phyloP scores from a whole-genome alignment of 78 protist genomes.

The Protostelium mycophagum region DNA sequence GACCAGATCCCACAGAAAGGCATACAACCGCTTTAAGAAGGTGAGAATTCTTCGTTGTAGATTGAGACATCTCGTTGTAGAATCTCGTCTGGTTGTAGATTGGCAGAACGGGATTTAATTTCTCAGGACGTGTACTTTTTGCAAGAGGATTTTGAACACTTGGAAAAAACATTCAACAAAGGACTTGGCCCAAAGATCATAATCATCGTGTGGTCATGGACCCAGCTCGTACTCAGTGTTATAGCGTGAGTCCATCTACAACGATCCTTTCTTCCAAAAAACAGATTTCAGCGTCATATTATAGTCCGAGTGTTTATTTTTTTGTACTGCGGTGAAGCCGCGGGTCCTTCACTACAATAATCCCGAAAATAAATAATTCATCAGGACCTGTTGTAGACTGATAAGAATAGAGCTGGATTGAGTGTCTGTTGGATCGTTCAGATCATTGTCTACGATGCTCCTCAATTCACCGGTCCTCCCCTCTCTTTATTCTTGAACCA shows the following conservation, averaged over 20 bases:
- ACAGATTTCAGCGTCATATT: no score
- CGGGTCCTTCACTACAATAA: background rate
- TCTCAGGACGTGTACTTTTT: conserved; percentile 57
- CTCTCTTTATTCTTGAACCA: background rate
- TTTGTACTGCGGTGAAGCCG: no score
- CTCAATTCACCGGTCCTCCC: background rate
- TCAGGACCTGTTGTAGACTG: conserved; percentile 29
- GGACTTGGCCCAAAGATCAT: conserved; percentile 69
- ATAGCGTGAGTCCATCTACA: background rate
- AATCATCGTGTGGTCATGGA: background rate
- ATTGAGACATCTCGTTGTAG: background rate
- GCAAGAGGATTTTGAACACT: conserved; percentile 66
- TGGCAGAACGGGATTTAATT: no score
- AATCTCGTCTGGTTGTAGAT: no score
- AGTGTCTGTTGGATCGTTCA: conserved; percentile 80
- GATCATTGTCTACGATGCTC: conserved; percentile 51
- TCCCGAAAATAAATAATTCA: background rate
- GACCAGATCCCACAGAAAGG: conserved; percentile 32
- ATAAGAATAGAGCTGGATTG: conserved; percentile 43
- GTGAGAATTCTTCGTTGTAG: background rate
- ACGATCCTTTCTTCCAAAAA: no score
- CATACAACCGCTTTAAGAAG: conserved; percentile 52
- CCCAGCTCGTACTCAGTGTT: background rate
- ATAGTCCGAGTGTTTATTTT: no score
- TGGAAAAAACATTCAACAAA: conserved; percentile 52